A percentile compares a stretch with the other conserved stretches of the same genome.
phyloP scores from a whole-genome alignment of 2,329 filamentous ascomycete species.

The Aspergillus fischeri region DNA sequence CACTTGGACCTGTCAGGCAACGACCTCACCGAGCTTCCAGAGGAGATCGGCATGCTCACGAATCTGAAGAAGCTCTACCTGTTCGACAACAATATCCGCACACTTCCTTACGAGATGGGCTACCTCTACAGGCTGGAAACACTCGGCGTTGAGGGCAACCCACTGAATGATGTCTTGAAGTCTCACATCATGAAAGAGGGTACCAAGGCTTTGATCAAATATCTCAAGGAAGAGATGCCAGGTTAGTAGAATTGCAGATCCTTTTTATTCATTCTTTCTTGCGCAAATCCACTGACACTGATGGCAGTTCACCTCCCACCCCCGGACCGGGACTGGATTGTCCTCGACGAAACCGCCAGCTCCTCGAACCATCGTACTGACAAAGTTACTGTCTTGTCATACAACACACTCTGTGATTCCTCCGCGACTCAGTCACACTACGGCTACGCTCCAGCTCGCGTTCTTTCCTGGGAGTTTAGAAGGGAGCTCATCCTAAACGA shows the following conservation, averaged over 20 bases:
- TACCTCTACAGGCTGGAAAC: constrained; percentile 84
- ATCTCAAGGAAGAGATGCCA: constrained; percentile 77
- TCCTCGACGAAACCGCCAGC: constrained; percentile 57
- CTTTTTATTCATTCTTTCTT: not conserved
- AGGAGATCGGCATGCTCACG: constrained; percentile 95
- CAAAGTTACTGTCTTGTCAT: constrained; percentile 79
- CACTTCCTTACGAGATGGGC: constrained; percentile 80
- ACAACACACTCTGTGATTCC: constrained; percentile 94
- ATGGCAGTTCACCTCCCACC: constrained; percentile 70
- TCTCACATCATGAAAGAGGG: constrained; percentile 81
- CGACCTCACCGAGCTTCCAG: constrained; percentile 72
- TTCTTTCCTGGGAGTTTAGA: constrained; percentile 82
- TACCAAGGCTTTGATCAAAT: constrained; percentile 77
- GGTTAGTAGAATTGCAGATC: constrained; percentile 55
- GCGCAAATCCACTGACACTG: constrained; percentile 22
- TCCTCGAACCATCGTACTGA: constrained; percentile 53
- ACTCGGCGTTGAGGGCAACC: constrained; percentile 89
- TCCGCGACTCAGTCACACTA: constrained; percentile 82
- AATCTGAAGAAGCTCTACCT: constrained; percentile 80
- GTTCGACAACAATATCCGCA: constrained; percentile 84
- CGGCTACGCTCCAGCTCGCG: constrained; percentile 80
- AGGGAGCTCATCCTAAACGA: constrained; percentile 79
- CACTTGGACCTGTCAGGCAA: constrained; percentile 89
- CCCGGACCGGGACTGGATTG: constrained; percentile 68
- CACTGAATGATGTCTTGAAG: constrained; percentile 70